Conservation (phyloP, 164 flowering plant genomes). For the Hamamelis virginiana region DNA sequence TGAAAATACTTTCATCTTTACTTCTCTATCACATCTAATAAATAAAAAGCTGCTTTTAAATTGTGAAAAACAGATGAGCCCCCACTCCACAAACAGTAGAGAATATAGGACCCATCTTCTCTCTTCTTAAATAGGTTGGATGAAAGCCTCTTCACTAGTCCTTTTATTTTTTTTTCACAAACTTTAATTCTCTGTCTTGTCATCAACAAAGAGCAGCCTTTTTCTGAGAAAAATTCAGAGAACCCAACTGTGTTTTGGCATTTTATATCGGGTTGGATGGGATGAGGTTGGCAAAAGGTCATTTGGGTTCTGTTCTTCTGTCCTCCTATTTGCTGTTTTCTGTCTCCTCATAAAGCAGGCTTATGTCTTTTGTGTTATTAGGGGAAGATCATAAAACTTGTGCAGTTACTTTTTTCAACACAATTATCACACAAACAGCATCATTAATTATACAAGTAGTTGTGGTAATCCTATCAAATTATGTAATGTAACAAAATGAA, state of each 20-base stretch:
- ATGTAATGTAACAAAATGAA: background rate
- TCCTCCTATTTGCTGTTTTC: constrained; percentile 19
- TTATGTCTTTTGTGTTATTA: constrained; percentile 22
- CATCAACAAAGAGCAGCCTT: constrained; percentile 35
- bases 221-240: constrained; percentile 28
- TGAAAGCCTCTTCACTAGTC: constrained; percentile 3
- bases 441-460: no score
- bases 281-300: constrained; percentile 31
- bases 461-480: no score
- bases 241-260: constrained; percentile 36
- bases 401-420: no score
- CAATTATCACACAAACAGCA: no score
- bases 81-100: constrained; percentile 26
- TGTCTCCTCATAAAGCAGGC: constrained; percentile 25
- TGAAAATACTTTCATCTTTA: constrained; percentile 30
- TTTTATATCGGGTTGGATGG: constrained; percentile 22
- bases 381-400: no score
- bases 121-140: constrained; percentile 23
- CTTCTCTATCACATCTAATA: constrained; percentile 28
- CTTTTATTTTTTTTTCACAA: constrained; percentile 20
- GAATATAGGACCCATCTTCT: constrained; percentile 27
- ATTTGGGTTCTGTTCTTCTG: constrained; percentile 12
- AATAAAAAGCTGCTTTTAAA: constrained; percentile 33
- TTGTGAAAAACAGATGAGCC: constrained; percentile 23
- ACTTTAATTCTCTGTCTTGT: constrained; percentile 32